Base-by-base conservation (phyloP, 192 early-diverging fungal genomes). In the Chytriomyces hyalinus region DNA sequence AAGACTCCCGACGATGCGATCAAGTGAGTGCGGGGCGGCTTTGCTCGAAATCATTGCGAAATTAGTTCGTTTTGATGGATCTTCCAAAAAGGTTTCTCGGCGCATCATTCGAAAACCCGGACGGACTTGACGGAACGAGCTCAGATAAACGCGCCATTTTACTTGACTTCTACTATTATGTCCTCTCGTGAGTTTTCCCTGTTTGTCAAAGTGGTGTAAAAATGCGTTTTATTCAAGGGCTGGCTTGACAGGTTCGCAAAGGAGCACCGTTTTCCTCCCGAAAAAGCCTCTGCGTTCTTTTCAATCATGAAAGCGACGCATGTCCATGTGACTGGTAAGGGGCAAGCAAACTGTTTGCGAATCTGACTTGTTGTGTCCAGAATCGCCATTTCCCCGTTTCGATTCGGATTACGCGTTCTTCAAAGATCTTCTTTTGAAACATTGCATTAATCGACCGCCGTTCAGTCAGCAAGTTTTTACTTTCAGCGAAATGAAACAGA, bases 281-380 rank as follows among this genome's bases (percentile, higher is more conserved):
- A 85, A 46, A 84, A 89, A 68, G 77, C 87, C 3, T 89, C 87
- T 9, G 80, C 83, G 10, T 86, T 89, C 70, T 89, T 89, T 76
- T 88, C 88, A 10, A 87, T 89, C 49, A 84, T 89, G 79, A 87
- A 87, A 62, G 61, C 45, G 47, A 89, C 84, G 15, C 85, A 89
- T 69, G 66, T 73, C 13, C 28, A 76, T 26, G 36, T 65, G 15
- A 74, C 70, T 22, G 69, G 88, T 88, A 75, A 1, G 73, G 49
- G 4, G 13, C 3, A 17, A 10, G 15, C 17, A n/a, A 22, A 8
- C n/a, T 50, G 28, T 10, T 11, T 22, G n/a, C 48, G 22, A 11
- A 4, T 36, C 36, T 36, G 36, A 17, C 74, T 66, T 47, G 50
- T n/a, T 22, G 8, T 45, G 9, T 6, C 26, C 66, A 89, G 84